Evolutionary conservation across 1,284 basidiomycete species (phyloP).

Genomic region (Lentinula novae-zelandiae): DNA sequence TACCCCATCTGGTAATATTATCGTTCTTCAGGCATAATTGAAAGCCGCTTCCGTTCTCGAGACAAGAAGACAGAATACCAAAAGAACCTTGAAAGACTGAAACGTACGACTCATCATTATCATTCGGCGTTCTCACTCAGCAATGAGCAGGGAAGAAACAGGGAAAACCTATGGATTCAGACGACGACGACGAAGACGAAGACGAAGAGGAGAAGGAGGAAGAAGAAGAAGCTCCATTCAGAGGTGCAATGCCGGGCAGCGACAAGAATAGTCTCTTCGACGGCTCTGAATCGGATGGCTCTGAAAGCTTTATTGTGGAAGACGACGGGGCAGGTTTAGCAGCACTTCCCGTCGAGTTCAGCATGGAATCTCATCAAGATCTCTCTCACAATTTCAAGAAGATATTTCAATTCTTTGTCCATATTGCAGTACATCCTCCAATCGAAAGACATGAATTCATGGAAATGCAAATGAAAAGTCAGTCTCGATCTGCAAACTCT

Average conservation of each 20-base stretch:
- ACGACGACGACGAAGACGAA: slow-evolving; percentile 29
- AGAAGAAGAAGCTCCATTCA: slow-evolving; percentile 32
- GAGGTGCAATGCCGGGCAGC: slow-evolving; percentile 36
- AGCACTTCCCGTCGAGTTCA: slow-evolving; percentile 70
- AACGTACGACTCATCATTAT: slow-evolving; percentile 34
- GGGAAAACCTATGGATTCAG: slow-evolving; percentile 33
- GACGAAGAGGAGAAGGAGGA: slow-evolving; percentile 25
- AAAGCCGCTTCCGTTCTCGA: slow-evolving; percentile 57
- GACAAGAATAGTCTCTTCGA: slow-evolving; percentile 35
- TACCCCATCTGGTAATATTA: neutral
- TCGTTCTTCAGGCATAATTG: slow-evolving; percentile 50
- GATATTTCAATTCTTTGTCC: slow-evolving; percentile 81
- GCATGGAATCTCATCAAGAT: slow-evolving; percentile 73
- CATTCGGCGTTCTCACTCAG: neutral
- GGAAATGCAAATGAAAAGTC: slow-evolving; percentile 51
- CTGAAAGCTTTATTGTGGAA: slow-evolving; percentile 69
- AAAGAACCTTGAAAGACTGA: slow-evolving; percentile 61
- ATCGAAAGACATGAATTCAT: slow-evolving; percentile 51
- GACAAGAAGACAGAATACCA: slow-evolving; percentile 58
- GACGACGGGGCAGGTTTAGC: slow-evolving; percentile 50
- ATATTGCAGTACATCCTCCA: slow-evolving; percentile 64
- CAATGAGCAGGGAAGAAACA: slow-evolving; percentile 43
- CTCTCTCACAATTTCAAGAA: slow-evolving; percentile 77
- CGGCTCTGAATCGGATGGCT: slow-evolving; percentile 28
- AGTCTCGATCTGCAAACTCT: slow-evolving; percentile 16